Evolutionary conservation across 805 yeast genomes (phyloP), one percentile per base, ranked within the genome.

Genomic region (Saccharomyces kudriavzevii): DNA sequence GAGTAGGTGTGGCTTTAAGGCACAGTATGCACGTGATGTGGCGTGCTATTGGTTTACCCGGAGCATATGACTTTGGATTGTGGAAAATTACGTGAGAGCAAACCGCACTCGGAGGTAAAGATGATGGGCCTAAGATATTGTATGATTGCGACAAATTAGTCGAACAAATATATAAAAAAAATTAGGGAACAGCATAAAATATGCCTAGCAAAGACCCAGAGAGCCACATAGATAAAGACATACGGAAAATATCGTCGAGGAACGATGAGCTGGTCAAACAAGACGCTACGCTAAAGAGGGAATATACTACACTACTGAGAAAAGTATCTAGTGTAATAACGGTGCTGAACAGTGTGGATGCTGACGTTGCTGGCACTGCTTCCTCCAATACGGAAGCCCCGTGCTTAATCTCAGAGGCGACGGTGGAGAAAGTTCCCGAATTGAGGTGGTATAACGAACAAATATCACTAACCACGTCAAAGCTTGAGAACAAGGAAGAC

Each of bases 261-360:
- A 61, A 64, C 40, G 72, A 69, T 28, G 71, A 69, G 51, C 53
- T 68, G 48, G 31, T 54, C 1, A 68, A 66, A 54, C 72, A 69
- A 47, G 66, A 66, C 28, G 49, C 56, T 4, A 61, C 67, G 24
- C 54, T 69, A 35, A 60, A 56, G 52, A 65, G 64, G 46, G 71
- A 66, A 45, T 67, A 67, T 35, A 67, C 70, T 1, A 66, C 70
- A 0, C 48, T 69, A 30, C 55, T 67, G 31, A 59, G 72, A 43
- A 69, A 69, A 52, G 53, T 62, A 13, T 61, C 66, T 4, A 65
- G 70, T 56, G 47, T 68, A 5, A 51, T 55, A 13, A 40, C 60
- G 10, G 64, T 65, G 5, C 49, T 64, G 35, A 59, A 57, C 17
- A 46, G 45, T 24, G 26, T 26, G 9, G 48, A 24, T 24, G 48